Conservation (phyloP, 2,329 filamentous ascomycete species). For the Epichloe coenophiala region DNA sequence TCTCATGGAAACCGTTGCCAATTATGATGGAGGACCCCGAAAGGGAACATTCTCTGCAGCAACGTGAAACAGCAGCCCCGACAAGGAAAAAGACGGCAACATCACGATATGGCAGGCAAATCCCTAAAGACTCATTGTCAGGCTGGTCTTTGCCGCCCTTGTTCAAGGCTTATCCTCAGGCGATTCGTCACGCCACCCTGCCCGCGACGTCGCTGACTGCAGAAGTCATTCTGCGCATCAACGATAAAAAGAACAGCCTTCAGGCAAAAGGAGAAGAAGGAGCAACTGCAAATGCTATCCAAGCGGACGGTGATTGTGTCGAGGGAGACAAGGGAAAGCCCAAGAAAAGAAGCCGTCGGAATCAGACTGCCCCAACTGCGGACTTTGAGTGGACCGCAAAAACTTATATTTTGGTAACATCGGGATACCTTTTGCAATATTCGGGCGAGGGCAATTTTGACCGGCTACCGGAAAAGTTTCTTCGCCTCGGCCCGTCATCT, state of each 20-base stretch:
- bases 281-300: not conserved
- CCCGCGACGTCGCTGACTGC: conserved; percentile 53
- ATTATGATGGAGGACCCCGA: conserved; percentile 6
- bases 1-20: conserved; percentile 24
- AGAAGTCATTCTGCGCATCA: conserved; percentile 53
- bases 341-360: conserved; percentile 35
- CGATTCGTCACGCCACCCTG: conserved; percentile 60
- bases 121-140: conserved; percentile 19
- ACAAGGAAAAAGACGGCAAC: conserved; percentile 6
- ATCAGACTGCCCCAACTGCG: conserved; percentile 24
- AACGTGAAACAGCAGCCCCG: conserved; percentile 4
- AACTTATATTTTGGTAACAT: conserved; percentile 56
- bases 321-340: conserved; percentile 20
- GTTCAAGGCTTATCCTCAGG: conserved; percentile 78
- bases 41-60: conserved; percentile 5
- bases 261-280: conserved; percentile 7
- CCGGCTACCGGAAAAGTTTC: conserved; percentile 57
- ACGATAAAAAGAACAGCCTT: conserved; percentile 30
- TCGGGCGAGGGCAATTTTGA: conserved; percentile 56
- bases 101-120: conserved; percentile 9
- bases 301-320: not conserved
- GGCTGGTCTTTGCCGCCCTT: conserved; percentile 60
- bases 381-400: conserved; percentile 59
- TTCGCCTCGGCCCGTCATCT: conserved; percentile 60
- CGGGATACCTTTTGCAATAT: conserved; percentile 65